Evolutionary conservation across 139 green algal species (phyloP).

Genomic region (Chlamydomonas asymmetrica): DNA sequence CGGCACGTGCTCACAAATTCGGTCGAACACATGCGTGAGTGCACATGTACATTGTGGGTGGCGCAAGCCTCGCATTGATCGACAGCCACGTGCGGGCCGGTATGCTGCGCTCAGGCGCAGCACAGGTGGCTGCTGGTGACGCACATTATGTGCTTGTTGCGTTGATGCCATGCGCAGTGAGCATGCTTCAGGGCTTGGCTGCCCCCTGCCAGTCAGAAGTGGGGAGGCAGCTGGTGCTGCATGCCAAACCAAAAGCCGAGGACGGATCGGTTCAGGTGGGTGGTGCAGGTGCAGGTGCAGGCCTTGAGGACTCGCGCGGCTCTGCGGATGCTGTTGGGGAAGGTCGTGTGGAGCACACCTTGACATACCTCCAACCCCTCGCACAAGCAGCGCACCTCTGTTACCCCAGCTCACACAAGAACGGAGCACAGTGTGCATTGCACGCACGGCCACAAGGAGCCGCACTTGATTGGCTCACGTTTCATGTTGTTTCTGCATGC

Average conservation of each 20-base stretch:
- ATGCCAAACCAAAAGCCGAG: conserved; percentile 78
- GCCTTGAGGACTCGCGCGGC: too few species aligned
- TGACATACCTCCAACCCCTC: background rate
- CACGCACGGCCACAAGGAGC: background rate
- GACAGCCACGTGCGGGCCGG: too few species aligned
- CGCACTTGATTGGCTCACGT: too few species aligned
- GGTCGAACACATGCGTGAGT: background rate
- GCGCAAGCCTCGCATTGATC: too few species aligned
- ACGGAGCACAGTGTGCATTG: background rate
- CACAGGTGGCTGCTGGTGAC: background rate
- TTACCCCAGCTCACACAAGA: background rate
- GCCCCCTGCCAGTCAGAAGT: conserved; percentile 26
- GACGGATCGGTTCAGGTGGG: conserved; percentile 59
- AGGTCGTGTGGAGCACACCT: background rate
- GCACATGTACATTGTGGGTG: too few species aligned
- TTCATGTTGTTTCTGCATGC: background rate
- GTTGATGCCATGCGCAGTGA: conserved; percentile 38
- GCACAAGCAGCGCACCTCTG: background rate
- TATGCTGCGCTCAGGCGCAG: background rate
- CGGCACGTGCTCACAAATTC: background rate
- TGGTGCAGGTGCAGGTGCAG: too few species aligned
- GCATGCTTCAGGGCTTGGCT: conserved; percentile 64
- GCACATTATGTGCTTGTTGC: background rate
- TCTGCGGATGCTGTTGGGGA: too few species aligned
- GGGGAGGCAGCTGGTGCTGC: conserved; percentile 62